Base-by-base conservation (phyloP, 352 stramenopile species). In the Globisporangium mamillatum region DNA sequence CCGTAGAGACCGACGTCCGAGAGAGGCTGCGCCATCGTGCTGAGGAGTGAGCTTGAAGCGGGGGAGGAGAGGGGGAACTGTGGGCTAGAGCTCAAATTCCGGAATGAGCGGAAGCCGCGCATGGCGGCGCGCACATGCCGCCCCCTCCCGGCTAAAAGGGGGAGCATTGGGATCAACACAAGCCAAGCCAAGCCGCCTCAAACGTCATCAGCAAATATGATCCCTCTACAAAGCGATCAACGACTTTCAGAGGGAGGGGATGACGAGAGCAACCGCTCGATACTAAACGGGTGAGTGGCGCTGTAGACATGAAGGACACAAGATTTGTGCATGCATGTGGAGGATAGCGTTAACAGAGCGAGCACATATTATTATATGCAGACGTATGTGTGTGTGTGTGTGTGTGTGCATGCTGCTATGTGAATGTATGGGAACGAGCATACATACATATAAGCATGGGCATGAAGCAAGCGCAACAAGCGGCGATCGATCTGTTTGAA, bases 1-100 rank as follows among this genome's bases (percentile, higher is more conserved):
- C 94, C 93, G 83, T 90, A 97, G 69, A 97, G 89, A 64, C 91
- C 92, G 71, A 98, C 80, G 71, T 95, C 80, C 60, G 83, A 89
- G 71, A 95, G 80, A 54, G 86, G 66, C 29, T 61, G 55, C 70
- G 84, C 72, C 84, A 93, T 16, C 7, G 7, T 59, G 12, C 36
- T 56, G n/a, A 54, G 41, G 53, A 34, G 46, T 14, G 59, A 44
- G 52, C 27, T 32, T 32, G 27, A 32, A 32, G 27, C 2, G 58
- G 36, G 60, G 54, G 59, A 36, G 32, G 66, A 22, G 63, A 71
- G 61, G 62, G 34, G 64, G 59, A 38, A 55, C 36, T 60, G 67
- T 34, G 68, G 36, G 46, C 63, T 66, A 41, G 60, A 77, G 71
- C 71, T 69, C 71, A 55, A 72, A 77, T 70, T 71, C 64, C 46